These are phyloP conservation scores for Amniculicola lignicola DNA, from an alignment of 495 filamentous ascomycete species.

Conservation along the genomic window DNA sequence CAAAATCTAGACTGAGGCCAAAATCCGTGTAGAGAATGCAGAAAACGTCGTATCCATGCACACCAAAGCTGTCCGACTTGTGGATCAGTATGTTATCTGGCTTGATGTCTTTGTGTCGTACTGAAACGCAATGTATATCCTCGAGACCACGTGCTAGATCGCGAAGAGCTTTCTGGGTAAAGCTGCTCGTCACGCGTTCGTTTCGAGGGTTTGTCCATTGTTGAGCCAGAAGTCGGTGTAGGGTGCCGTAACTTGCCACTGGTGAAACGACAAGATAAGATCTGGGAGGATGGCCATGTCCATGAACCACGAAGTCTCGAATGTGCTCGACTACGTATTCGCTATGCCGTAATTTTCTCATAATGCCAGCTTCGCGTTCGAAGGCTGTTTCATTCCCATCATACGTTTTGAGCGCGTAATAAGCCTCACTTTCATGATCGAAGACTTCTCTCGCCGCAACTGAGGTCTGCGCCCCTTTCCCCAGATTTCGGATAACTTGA, in stretches of 20 bases:
- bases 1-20: neutral
- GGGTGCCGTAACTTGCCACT: neutral
- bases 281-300: too few species aligned
- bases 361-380: neutral
- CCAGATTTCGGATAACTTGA: too few species aligned
- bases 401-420: neutral
- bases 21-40: neutral
- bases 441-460: too few species aligned
- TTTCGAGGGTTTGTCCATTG: neutral
- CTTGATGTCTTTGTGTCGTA: neutral
- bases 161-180: neutral
- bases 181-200: neutral
- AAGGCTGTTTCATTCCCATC: neutral
- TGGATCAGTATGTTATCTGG: neutral
- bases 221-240: neutral
- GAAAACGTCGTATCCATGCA: too few species aligned
- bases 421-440: too few species aligned
- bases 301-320: neutral
- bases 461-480: too few species aligned
- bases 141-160: neutral
- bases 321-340: neutral
- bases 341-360: neutral
- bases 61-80: too few species aligned
- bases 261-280: neutral
- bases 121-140: neutral